Evolutionary conservation across 768 basidiomycete species (phyloP).

Genomic region (Psilocybe azurescens): DNA sequence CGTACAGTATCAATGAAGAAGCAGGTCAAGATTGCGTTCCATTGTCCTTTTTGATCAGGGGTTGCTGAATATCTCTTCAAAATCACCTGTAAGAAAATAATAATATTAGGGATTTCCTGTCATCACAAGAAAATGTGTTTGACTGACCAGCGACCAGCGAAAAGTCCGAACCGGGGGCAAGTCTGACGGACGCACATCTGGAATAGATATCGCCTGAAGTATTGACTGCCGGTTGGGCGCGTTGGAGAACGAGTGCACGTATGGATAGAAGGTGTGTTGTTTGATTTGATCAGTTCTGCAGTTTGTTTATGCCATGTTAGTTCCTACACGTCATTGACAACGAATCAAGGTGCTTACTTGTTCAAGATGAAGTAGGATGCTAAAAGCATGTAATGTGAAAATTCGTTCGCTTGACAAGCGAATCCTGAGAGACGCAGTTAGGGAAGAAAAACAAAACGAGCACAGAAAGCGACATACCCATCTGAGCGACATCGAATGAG

Average conservation of each 20-base stretch:
- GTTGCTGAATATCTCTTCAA: constrained; percentile 88
- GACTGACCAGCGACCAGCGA: constrained; percentile 83
- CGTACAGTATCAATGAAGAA: constrained; percentile 96
- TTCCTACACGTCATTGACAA: background rate
- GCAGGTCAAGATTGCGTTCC: constrained; percentile 92
- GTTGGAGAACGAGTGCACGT: constrained; percentile 93
- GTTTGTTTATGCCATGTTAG: background rate
- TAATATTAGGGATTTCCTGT: background rate
- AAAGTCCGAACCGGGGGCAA: constrained; percentile 72
- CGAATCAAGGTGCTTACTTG: constrained; percentile 50
- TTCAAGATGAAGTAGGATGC: constrained; percentile 90
- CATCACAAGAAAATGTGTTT: no score
- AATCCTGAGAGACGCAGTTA: constrained; percentile 63
- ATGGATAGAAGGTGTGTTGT: constrained; percentile 83
- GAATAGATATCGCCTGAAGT: constrained; percentile 72
- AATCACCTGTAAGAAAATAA: constrained; percentile 65
- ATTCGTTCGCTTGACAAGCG: constrained; percentile 92
- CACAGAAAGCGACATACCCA: constrained; percentile 54
- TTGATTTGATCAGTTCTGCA: constrained; percentile 68
- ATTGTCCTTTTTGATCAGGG: constrained; percentile 71
- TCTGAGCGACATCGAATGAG: constrained; percentile 84
- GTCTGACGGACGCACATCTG: constrained; percentile 82
- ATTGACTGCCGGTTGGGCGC: constrained; percentile 61
- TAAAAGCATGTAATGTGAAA: constrained; percentile 94
- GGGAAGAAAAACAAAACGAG: background rate